Percentiles rank a stretch among this genome's conserved stretches.
Conservation (phyloP, 1,284 basidiomycete genomes). For the Paramarasmius palmivorus region DNA sequence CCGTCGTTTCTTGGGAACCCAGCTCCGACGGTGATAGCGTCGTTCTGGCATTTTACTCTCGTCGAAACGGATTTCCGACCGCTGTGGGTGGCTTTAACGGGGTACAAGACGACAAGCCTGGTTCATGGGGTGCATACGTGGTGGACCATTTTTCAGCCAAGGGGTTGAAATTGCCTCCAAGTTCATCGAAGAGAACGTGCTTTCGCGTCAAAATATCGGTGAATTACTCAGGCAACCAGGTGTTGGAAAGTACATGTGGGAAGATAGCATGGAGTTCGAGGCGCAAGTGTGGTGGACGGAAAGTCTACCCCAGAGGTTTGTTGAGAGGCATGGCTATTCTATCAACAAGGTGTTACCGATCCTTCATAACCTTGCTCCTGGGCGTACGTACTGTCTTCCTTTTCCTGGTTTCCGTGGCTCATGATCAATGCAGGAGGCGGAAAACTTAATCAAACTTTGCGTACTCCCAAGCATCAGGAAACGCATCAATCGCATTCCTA, state of each 20-base stretch:
- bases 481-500: constrained; percentile 9
- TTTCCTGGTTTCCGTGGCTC: neutral
- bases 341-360: constrained; percentile 16
- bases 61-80: constrained; percentile 19
- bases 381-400: neutral
- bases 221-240: constrained; percentile 14
- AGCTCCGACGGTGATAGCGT: constrained; percentile 14
- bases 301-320: constrained; percentile 14
- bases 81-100: constrained; percentile 17
- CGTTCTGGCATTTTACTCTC: constrained; percentile 19
- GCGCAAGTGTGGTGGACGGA: constrained; percentile 21
- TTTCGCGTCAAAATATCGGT: constrained; percentile 14
- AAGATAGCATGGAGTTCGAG: constrained; percentile 20
- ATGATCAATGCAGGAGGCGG: neutral
- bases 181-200: constrained; percentile 18
- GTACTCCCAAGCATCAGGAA: constrained; percentile 11
- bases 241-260: constrained; percentile 21
- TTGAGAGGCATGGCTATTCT: constrained; percentile 19
- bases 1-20: constrained; percentile 12
- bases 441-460: constrained; percentile 16
- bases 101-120: constrained; percentile 11
- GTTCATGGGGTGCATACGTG: constrained; percentile 19
- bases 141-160: constrained; percentile 21
- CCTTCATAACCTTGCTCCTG: neutral
- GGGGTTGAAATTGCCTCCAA: constrained; percentile 17